Evolutionary conservation across 345 rosid genomes (phyloP).

Genomic region (Citropsis articulata): DNA sequence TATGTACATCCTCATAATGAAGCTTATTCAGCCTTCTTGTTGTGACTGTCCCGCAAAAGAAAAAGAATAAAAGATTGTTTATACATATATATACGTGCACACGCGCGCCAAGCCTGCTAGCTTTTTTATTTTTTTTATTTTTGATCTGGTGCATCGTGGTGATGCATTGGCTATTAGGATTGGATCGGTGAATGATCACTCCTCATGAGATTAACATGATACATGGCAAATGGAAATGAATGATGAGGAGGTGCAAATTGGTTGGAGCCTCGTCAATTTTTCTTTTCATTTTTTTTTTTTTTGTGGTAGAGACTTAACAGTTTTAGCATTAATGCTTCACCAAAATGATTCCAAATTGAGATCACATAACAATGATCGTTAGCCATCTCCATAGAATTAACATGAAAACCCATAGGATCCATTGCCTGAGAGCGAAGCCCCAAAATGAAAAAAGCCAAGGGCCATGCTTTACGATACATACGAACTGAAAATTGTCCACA

Average conservation of each 20-base stretch:
- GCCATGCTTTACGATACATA: not conserved
- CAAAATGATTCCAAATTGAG: not conserved
- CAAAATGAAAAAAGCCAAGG: not conserved
- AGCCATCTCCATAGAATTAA: not conserved
- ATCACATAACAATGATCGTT: not conserved
- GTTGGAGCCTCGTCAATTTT: too few relatives aligned
- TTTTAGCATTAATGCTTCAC: not conserved
- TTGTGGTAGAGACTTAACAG: too few relatives aligned
- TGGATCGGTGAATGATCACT: too few relatives aligned
- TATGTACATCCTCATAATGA: not conserved
- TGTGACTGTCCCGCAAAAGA: not conserved
- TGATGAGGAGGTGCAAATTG: too few relatives aligned
- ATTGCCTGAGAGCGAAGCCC: not conserved
- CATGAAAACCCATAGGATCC: not conserved
- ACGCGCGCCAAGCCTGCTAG: not conserved
- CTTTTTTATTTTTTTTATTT: not conserved
- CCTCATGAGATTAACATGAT: too few relatives aligned
- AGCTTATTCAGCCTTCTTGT: not conserved
- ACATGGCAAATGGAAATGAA: too few relatives aligned
- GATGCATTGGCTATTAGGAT: too few relatives aligned
- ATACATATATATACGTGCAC: too few relatives aligned
- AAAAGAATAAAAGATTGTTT: not conserved
- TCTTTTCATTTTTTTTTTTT: too few relatives aligned
- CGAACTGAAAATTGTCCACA: not conserved
- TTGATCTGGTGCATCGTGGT: not conserved